A percentile compares a stretch with the other conserved stretches of the same genome.
Conservation (phyloP, 73 alveolate species). For the Tetrahymena thermophila region DNA sequence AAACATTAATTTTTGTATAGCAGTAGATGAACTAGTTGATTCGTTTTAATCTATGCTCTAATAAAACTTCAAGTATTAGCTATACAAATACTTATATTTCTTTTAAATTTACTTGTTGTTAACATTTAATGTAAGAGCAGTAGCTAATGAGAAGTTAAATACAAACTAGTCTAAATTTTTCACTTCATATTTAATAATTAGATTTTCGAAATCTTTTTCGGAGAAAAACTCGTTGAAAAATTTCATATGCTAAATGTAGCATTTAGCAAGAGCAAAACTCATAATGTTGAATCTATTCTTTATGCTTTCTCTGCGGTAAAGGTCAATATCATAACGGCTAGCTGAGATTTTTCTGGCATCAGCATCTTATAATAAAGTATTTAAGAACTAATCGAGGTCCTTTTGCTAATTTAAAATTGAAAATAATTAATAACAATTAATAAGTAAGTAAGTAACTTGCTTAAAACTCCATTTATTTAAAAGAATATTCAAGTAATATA, state of each 20-base stretch:
- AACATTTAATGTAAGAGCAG: neutral
- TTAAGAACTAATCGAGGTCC: neutral
- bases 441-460: too few relatives aligned
- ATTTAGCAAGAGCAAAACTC: neutral
- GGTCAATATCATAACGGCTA: neutral
- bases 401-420: neutral
- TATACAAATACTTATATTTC: too few relatives aligned
- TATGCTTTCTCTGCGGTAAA: neutral
- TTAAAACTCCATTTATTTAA: too few relatives aligned
- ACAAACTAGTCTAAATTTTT: neutral
- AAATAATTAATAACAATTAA: too few relatives aligned
- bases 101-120: neutral
- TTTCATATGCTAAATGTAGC: neutral
- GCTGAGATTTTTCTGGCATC: neutral
- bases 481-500: too few relatives aligned
- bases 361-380: neutral
- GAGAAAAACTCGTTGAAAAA: neutral
- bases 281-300: neutral
- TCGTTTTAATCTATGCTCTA: neutral
- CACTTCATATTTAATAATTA: neutral
- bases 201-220: neutral
- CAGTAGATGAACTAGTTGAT: neutral
- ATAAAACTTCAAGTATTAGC: neutral
- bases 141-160: neutral
- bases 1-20: neutral